These are phyloP conservation scores for Thelephora ganbajun DNA, from an alignment of 768 basidiomycete species.

Conservation along the genomic window DNA sequence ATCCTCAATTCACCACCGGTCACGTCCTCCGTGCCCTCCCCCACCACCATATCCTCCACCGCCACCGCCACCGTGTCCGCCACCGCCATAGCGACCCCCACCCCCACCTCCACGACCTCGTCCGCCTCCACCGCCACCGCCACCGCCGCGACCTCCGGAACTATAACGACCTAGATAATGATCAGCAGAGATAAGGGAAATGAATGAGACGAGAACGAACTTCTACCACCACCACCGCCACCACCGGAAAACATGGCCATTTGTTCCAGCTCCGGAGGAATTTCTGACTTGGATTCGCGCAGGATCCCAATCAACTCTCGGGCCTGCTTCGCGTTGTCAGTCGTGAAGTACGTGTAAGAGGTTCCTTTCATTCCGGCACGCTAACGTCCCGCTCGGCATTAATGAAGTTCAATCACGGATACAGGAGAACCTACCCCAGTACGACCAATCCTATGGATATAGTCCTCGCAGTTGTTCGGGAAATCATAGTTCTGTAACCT, in stretches of 20 bases:
- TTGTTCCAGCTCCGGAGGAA: constrained; percentile 86
- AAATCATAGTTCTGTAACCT: constrained; percentile 83
- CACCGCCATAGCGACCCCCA: constrained; percentile 12
- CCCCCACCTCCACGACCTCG: constrained; percentile 25
- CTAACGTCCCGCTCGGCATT: constrained; percentile 22
- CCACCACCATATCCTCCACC: constrained; percentile 30
- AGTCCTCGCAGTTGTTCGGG: constrained; percentile 96
- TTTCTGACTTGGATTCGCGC: constrained; percentile 69
- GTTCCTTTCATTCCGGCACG: constrained; percentile 86
- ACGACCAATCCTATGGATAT: constrained; percentile 97
- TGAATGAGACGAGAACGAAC: constrained; percentile 23
- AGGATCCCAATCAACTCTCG: constrained; percentile 83
- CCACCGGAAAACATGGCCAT: constrained; percentile 83
- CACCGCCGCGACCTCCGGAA: constrained; percentile 23
- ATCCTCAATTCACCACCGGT: constrained; percentile 23
- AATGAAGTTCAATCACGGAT: not conserved
- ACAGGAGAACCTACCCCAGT: constrained; percentile 55
- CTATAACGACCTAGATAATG: constrained; percentile 41
- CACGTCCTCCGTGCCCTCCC: constrained; percentile 26
- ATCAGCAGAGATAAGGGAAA: constrained; percentile 2
- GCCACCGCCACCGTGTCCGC: constrained; percentile 17
- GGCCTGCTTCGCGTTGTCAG: constrained; percentile 89
- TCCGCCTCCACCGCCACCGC: constrained; percentile 27
- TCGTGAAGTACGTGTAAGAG: constrained; percentile 93
- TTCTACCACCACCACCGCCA: constrained; percentile 51